Evolutionary conservation across 2,329 filamentous ascomycete species (phyloP).

Genomic region (Aureobasidium sp.): DNA sequence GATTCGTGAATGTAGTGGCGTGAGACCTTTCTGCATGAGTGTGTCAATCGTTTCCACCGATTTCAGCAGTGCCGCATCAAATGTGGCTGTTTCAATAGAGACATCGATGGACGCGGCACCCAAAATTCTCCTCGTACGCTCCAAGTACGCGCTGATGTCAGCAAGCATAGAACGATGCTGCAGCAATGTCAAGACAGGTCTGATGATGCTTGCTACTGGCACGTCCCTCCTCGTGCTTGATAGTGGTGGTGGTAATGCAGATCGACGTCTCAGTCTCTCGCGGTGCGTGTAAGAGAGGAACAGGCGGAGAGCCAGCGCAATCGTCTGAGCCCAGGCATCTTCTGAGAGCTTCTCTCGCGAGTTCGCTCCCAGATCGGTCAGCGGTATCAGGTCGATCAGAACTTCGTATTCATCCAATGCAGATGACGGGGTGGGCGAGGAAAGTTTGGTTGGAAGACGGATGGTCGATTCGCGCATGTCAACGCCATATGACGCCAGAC

Average conservation of each 20-base stretch:
- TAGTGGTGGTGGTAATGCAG: conserved; percentile 54
- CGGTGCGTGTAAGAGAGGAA: conserved; percentile 74
- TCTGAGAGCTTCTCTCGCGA: conserved; percentile 26
- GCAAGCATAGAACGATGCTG: conserved; percentile 40
- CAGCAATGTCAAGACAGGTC: conserved; percentile 50
- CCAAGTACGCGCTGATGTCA: conserved; percentile 31
- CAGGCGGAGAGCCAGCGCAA: conserved; percentile 63
- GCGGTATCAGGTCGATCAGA: conserved; percentile 59
- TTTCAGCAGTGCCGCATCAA: conserved; percentile 11
- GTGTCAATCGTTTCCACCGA: conserved; percentile 18
- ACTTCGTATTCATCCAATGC: neutral
- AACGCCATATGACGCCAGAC: conserved; percentile 64
- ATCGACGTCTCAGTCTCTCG: conserved; percentile 63
- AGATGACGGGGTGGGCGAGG: neutral
- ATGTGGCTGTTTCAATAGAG: conserved; percentile 12
- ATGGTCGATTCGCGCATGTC: conserved; percentile 48
- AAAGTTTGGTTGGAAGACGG: conserved; percentile 23
- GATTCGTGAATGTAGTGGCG: conserved; percentile 4
- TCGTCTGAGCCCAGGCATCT: conserved; percentile 53
- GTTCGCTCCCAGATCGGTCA: conserved; percentile 34
- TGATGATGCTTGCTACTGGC: conserved; percentile 51
- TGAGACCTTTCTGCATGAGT: conserved; percentile 18
- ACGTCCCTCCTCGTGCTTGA: conserved; percentile 43
- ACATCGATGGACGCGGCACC: conserved; percentile 20
- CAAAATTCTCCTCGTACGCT: conserved; percentile 16